Evolutionary conservation across 202 grass and related monocot species (phyloP).

Genomic region (Miscanthus sacchariflorus): DNA sequence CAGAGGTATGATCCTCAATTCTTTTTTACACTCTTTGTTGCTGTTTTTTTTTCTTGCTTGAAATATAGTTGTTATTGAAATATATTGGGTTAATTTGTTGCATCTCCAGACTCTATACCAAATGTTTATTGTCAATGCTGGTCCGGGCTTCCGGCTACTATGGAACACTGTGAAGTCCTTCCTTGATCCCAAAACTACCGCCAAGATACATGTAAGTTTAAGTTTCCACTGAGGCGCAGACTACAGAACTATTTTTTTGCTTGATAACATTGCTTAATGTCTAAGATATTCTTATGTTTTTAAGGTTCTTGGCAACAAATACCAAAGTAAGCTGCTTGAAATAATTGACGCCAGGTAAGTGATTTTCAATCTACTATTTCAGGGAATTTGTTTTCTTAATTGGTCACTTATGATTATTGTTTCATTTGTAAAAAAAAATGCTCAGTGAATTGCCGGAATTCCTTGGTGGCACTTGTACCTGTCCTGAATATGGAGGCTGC

Average conservation of each 20-base stretch:
- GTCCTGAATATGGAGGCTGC: conserved; percentile 83
- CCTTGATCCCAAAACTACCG: conserved; percentile 94
- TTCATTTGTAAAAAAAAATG: conserved; percentile 40
- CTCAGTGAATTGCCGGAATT: conserved; percentile 87
- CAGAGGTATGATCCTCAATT: conserved; percentile 66
- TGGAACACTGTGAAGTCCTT: conserved; percentile 97
- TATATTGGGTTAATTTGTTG: conserved; percentile 32
- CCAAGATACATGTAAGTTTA: conserved; percentile 98
- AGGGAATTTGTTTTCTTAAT: conserved; percentile 21
- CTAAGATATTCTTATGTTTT: conserved; percentile 31
- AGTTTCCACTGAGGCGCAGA: conserved; percentile 33
- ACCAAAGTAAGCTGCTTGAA: conserved; percentile 89
- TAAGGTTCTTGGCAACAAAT: conserved; percentile 98
- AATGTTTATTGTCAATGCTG: conserved; percentile 99
- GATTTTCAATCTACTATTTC: conserved; percentile 16
- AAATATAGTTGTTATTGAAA: background rate
- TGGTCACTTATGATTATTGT: conserved; percentile 26
- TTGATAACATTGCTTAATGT: conserved; percentile 29
- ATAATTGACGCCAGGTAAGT: conserved; percentile 87
- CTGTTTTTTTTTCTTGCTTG: conserved; percentile 17
- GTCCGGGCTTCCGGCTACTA: conserved; percentile 84
- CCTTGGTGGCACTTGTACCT: conserved; percentile 82
- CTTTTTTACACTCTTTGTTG: background rate
- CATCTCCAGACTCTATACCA: conserved; percentile 85
- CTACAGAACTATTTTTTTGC: conserved; percentile 10